Percentiles rank a stretch among this genome's conserved stretches.
Conservation (phyloP, 495 filamentous ascomycete species). For the Evansstolkia leycettana region DNA sequence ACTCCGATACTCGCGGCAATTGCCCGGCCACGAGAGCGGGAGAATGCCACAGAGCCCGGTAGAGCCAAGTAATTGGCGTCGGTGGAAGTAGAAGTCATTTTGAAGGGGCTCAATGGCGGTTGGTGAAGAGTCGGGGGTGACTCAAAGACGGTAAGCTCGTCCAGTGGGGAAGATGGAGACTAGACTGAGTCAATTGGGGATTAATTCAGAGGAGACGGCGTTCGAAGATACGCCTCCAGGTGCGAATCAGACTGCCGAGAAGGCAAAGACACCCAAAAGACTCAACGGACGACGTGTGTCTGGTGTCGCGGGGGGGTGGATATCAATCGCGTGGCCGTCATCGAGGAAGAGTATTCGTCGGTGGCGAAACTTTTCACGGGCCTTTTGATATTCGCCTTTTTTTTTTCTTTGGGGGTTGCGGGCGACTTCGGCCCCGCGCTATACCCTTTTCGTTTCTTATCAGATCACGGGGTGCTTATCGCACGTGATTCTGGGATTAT, state of each 20-base stretch:
- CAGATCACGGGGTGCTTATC: conserved; percentile 11
- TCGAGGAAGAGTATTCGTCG: not conserved
- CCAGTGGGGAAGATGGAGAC: not conserved
- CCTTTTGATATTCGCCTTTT: not conserved
- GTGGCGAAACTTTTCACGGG: not conserved
- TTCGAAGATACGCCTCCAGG: conserved; percentile 9
- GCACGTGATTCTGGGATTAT: not conserved
- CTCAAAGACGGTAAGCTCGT: not conserved
- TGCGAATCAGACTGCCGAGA: conserved; percentile 9
- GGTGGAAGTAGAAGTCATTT: conserved; percentile 20
- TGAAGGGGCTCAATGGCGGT: conserved; percentile 3
- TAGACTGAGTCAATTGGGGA: not conserved
- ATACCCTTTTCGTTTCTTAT: conserved; percentile 15
- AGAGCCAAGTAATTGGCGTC: conserved; percentile 32
- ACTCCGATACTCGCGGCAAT: conserved; percentile 41
- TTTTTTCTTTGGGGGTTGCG: conserved; percentile 5
- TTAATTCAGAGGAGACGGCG: conserved; percentile 3
- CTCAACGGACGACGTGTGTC: not conserved
- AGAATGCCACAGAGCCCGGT: conserved; percentile 41
- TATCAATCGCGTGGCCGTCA: not conserved
- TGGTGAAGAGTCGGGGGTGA: conserved; percentile 2
- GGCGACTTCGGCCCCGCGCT: conserved; percentile 16
- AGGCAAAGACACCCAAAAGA: conserved; percentile 3
- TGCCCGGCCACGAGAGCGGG: conserved; percentile 38
- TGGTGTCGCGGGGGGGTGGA: too few species aligned